Base-by-base conservation (phyloP, 176 grass and related monocot genomes). In the Cenchrus americanus region DNA sequence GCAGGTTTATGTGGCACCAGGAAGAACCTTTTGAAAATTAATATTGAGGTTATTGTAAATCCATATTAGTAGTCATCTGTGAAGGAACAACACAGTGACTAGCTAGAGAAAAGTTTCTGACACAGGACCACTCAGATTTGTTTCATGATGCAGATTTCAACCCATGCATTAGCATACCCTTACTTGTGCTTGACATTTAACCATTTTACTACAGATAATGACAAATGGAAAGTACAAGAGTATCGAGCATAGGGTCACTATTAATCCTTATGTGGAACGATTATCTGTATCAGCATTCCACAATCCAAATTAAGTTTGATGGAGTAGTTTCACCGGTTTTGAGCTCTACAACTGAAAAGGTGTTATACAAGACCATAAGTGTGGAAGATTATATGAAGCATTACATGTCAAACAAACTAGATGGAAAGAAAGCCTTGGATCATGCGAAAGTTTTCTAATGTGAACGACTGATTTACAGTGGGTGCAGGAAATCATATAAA, bases 151-250 rank as follows among this genome's bases (percentile, higher is more conserved):
- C 27, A 30, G 27, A 30, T 30, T 30, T 30, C 27, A 30, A 30
- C 27, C 27, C 27, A 30, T 30, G 27, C 27, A 30, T 30, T 30
- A 30, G 27, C 27, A 30, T 30, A 30, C 7, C 10, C 46, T 47
- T 47, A 30, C 27, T 10, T 47, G 8, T 2, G 3, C 21, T 57
- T 65, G 15, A 0, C 22, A 21, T 80, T 12, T 43, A 54, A 46
- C 17, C 7, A 0, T 44, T 66, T 74, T 22, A 7, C 50, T 50
- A 0, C 5, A 92, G 90, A 88, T 92, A 24, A 69, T 86, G 68
- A 83, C 78, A 2, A 92, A 92, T 62, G 90, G 86, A 19, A 78
- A 53, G 14, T 92, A 92, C 32, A 92, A 79, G 76, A 30, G 90
- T 58, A 79, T 86, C 42, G 90, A 92, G 46, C 90, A 92, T 6